Conservation (phyloP, 2,329 filamentous ascomycete genomes). For the Penicillium sp. region DNA sequence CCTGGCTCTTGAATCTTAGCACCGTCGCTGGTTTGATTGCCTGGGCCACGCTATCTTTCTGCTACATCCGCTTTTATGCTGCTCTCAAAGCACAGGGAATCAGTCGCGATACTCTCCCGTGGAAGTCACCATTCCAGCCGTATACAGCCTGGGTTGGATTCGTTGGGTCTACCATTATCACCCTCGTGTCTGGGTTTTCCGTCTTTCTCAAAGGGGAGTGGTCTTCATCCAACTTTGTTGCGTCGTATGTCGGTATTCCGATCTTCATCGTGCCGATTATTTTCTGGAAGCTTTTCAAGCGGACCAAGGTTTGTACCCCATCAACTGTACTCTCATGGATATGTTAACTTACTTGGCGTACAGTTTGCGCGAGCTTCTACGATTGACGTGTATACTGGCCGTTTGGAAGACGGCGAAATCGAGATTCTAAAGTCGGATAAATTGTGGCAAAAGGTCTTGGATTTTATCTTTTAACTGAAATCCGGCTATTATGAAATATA, state of each 20-base stretch:
- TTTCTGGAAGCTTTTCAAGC: slow-evolving; percentile 37
- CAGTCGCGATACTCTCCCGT: slow-evolving; percentile 37
- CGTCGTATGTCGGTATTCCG: slow-evolving; percentile 40
- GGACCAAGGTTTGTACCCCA: slow-evolving; percentile 32
- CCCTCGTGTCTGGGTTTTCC: slow-evolving; percentile 66
- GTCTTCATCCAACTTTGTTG: slow-evolving; percentile 33
- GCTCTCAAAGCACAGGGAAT: slow-evolving; percentile 35
- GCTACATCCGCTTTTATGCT: slow-evolving; percentile 51
- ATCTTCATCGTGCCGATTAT: slow-evolving; percentile 42
- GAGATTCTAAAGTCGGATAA: slow-evolving; percentile 17
- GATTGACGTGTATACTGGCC: slow-evolving; percentile 31
- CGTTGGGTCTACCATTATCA: slow-evolving; percentile 54
- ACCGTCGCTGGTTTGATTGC: slow-evolving; percentile 47
- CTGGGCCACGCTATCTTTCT: slow-evolving; percentile 51
- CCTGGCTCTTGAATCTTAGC: slow-evolving; percentile 42
- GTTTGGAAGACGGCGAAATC: slow-evolving; percentile 29
- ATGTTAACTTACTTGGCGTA: slow-evolving; percentile 9
- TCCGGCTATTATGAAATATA: not conserved
- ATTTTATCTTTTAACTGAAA: slow-evolving; percentile 2
- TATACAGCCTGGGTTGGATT: slow-evolving; percentile 62
- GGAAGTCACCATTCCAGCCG: slow-evolving; percentile 50
- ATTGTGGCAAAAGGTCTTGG: slow-evolving; percentile 19
- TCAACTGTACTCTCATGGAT: not conserved
- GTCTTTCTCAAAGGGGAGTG: slow-evolving; percentile 29
- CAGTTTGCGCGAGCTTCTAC: slow-evolving; percentile 23